phyloP scores from a whole-genome alignment of 2,329 filamentous ascomycete species.

The Leptographium radiaticola region DNA sequence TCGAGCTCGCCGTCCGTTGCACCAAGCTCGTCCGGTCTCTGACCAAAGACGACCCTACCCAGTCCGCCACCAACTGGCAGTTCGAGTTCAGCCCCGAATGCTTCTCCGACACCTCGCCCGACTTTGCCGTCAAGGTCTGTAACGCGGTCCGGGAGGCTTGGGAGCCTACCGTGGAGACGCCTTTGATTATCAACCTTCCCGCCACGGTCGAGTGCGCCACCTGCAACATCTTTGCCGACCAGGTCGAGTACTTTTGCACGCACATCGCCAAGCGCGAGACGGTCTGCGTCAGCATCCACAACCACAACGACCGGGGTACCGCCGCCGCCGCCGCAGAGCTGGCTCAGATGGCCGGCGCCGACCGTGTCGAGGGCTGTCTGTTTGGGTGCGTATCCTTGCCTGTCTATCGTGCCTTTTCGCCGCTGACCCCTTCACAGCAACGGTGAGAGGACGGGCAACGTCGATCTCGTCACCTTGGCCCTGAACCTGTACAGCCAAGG shows the following conservation, averaged over 20 bases:
- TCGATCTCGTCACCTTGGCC: constrained; percentile 83
- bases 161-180: constrained; percentile 65
- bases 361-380: constrained; percentile 85
- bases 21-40: constrained; percentile 76
- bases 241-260: constrained; percentile 89
- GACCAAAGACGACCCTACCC: constrained; percentile 62
- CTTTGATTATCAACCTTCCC: constrained; percentile 93
- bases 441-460: constrained; percentile 89
- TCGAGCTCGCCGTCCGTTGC: constrained; percentile 74
- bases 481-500: constrained; percentile 95
- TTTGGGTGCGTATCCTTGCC: constrained; percentile 35
- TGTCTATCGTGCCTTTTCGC: no score
- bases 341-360: constrained; percentile 91
- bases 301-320: constrained; percentile 88
- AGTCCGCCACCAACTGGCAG: constrained; percentile 51
- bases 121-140: constrained; percentile 73
- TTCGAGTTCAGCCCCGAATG: constrained; percentile 79
- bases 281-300: constrained; percentile 79
- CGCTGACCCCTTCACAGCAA: constrained; percentile 36
- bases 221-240: constrained; percentile 90
- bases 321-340: constrained; percentile 82
- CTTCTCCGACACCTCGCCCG: constrained; percentile 81
- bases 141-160: constrained; percentile 90
- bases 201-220: constrained; percentile 93
- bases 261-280: constrained; percentile 77